A percentile compares a stretch with the other conserved stretches of the same genome.
Conservation (phyloP, 257 asterid species). For the Przewalskia tangutica region DNA sequence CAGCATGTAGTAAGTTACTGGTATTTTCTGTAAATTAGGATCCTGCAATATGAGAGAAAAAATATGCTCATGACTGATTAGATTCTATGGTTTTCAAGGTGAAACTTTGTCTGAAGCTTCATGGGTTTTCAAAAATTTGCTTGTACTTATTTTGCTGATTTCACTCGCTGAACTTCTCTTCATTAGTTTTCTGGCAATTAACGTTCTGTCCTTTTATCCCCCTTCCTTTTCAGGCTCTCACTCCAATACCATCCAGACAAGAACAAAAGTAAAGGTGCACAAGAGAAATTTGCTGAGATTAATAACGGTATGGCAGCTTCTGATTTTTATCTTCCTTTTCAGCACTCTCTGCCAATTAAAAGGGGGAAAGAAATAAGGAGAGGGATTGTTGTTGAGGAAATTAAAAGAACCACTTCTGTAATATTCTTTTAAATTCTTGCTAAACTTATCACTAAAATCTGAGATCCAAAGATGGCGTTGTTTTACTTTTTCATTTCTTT, state of each 20-base stretch:
- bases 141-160: not conserved
- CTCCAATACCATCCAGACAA: conserved; percentile 96
- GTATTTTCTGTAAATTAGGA: not conserved
- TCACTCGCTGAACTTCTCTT: not conserved
- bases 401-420: not conserved
- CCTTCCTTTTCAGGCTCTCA: conserved; percentile 50
- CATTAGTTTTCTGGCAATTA: not conserved
- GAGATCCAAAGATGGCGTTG: not conserved
- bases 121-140: not conserved
- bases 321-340: not conserved
- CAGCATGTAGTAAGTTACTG: not conserved
- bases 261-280: conserved; percentile 88
- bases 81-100: not conserved
- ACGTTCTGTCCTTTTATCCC: not conserved
- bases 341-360: not conserved
- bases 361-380: not conserved
- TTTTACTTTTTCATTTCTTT: not conserved
- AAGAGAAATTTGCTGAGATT: conserved; percentile 85
- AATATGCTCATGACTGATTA: not conserved
- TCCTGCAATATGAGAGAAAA: not conserved
- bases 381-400: not conserved
- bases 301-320: conserved; percentile 52
- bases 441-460: not conserved
- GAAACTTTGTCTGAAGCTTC: not conserved
- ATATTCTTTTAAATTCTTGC: not conserved